Base-by-base conservation (phyloP, 73 alveolate species). In the Uronychia setigera region DNA sequence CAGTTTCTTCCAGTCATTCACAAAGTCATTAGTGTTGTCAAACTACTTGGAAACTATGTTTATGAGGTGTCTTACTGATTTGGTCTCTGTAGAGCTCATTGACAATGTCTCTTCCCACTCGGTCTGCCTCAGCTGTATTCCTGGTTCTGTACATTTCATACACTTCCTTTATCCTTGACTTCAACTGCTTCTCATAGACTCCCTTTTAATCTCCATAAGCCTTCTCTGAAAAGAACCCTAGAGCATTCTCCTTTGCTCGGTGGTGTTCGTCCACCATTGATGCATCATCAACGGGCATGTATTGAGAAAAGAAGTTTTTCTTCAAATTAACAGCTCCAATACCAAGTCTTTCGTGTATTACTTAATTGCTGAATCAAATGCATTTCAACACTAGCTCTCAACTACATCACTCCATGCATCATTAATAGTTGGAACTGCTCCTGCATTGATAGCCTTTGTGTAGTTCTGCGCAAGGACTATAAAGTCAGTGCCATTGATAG, bases 381-480 rank as follows among this genome's bases (percentile, higher is more conserved):
- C 98, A 29, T 85, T 81, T 67, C 87, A 81, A 60, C 94, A 83
- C 83, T 96, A 91, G 80, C 80, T 96, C 58, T 96, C 93, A 79
- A 96, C 94, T 31, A 95, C 97, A 46, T 94, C 95, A 57, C 91
- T 94, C 99, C 99, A 95, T 29, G 97, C 92, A 86, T 95, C 96
- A 35, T 91, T 93, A 32, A 95, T 95, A 0, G 93, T 94, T 1
- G 99, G 99, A 31, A 94, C 92, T 0, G 96, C 93, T 0, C 99
- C 99, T 29, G 75, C 86, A 81, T 96, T 96, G 29, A 96, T 94
- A 0, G 98, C 95, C 33, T 88, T 88, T 58, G 92, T 92, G 81
- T 94, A 93, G 33, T 93, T 94, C 82, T 93, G 89, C 32, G 93
- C 85, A 76, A 94, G 84, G 59, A 91, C 86, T 0, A 96, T 60